Evolutionary conservation across 1,284 basidiomycete genomes (phyloP), one percentile per base, ranked within the genome.

Genomic region (Malassezia pachydermatis): DNA sequence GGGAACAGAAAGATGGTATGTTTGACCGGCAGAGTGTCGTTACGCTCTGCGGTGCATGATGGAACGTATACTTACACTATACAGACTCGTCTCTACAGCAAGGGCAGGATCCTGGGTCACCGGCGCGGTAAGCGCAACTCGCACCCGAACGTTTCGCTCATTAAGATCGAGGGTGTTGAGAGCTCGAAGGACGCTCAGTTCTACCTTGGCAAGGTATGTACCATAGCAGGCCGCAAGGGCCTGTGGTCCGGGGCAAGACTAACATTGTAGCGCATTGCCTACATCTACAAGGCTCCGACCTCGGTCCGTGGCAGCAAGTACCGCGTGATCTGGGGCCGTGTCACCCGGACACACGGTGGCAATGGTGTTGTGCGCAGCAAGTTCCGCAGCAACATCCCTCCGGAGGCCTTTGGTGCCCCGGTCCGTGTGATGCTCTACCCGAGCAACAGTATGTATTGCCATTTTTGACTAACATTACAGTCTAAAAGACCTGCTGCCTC

Each of bases 41-140:
- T 3, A 17, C 39, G 24, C 24, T 22, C 27, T 19, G 27, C 3
- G 5, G 11, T 14, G 33, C 2, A 14, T n/a, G 14, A 14, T 19
- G 13, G n/a, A 25, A 9, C n/a, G 38, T 23, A 25, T n/a, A 25
- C 46, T 54, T 32, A 48, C 51, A 11, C 23, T 0, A 24, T 43
- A 29, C 53, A 65, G 65, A 57, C 65, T 53, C 65, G 88, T 81
- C 81, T 95, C 73, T 96, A 96, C 82, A 77, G 78, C 77, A 95
- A 95, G 81, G 94, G 88, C 76, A 88, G 92, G 73, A 83, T 98
- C 73, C 80, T 95, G 73, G 88, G 89, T 66, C 88, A 94, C 87
- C 92, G 96, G 80, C 87, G 94, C 67, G 88, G 86, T 67, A 96
- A 96, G 80, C 84, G 88, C 75, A 95, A 94, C 80, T 80, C 84